A percentile compares a stretch with the other conserved stretches of the same genome.
Evolutionary conservation across 1,284 basidiomycete genomes (phyloP).

Genomic region (Athelia sp.): DNA sequence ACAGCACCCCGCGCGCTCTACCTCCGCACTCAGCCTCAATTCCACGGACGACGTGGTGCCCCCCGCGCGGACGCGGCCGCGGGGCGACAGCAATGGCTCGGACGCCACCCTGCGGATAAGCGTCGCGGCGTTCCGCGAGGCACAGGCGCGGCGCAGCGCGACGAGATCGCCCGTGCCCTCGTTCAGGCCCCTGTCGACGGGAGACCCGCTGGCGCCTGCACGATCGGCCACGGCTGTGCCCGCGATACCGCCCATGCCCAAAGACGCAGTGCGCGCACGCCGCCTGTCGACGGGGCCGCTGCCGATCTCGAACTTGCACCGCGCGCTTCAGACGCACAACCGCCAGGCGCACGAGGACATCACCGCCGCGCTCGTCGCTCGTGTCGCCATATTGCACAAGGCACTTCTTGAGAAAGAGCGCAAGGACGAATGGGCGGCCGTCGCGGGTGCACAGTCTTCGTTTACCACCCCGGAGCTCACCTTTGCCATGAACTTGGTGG

Average conservation of each 20-base stretch:
- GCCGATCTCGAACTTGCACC: conserved; percentile 1
- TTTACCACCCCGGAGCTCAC: no score
- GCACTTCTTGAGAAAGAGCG: no score
- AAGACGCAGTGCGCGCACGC: background rate
- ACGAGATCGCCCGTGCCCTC: conserved; percentile 59
- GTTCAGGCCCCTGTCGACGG: conserved; percentile 33
- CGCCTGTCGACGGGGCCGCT: conserved; percentile 7
- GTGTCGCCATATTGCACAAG: no score
- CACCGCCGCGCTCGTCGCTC: no score
- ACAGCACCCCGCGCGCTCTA: conserved; percentile 15
- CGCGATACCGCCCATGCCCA: background rate
- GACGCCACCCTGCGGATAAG: conserved; percentile 68
- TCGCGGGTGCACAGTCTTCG: no score
- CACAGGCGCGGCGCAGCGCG: conserved; percentile 58
- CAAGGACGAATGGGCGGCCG: no score
- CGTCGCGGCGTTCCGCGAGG: conserved; percentile 74
- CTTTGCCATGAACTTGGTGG: no score
- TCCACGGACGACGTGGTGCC: conserved; percentile 18
- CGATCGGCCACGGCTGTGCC: conserved; percentile 14
- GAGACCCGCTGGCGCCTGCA: conserved; percentile 17
- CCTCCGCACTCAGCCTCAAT: conserved; percentile 14
- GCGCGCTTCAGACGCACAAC: no score
- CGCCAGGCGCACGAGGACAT: no score
- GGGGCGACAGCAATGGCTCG: conserved; percentile 54
- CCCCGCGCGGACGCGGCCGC: conserved; percentile 38